Conservation (phyloP, 169 alveolate species). For the Eimeria praecox region DNA sequence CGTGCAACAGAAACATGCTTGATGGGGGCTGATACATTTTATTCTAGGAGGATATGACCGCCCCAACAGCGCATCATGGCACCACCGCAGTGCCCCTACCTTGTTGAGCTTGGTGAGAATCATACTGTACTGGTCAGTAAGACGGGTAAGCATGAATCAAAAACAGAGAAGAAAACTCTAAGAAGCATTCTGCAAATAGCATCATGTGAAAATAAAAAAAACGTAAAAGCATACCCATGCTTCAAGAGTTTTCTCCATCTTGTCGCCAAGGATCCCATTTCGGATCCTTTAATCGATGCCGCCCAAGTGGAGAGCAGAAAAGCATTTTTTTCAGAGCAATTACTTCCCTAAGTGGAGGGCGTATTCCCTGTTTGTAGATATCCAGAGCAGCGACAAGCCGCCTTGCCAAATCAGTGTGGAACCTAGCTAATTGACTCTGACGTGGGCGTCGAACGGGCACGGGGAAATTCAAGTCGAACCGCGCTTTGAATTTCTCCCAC, state of each 20-base stretch:
- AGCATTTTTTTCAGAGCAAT: background rate
- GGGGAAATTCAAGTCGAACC: background rate
- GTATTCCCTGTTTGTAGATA: background rate
- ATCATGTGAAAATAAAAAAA: background rate
- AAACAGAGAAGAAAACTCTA: background rate
- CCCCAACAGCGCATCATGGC: background rate
- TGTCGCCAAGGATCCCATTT: background rate
- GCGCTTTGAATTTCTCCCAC: constrained; percentile 12
- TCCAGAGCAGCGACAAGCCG: background rate
- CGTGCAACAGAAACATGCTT: background rate
- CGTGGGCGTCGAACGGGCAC: background rate
- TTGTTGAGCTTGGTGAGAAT: background rate
- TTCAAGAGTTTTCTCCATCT: background rate
- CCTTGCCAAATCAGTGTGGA: background rate
- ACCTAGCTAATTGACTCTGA: background rate
- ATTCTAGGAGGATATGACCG: background rate
- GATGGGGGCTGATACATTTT: background rate
- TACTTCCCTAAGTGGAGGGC: background rate
- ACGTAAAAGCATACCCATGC: background rate
- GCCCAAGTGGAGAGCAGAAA: background rate
- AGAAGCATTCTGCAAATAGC: background rate
- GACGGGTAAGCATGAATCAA: background rate
- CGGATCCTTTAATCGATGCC: background rate
- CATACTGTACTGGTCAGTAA: too few species aligned
- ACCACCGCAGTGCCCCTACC: background rate